These are phyloP conservation scores for Ascochyta viciae-villosae DNA, from an alignment of 2,329 filamentous ascomycete species.

Conservation along the genomic window DNA sequence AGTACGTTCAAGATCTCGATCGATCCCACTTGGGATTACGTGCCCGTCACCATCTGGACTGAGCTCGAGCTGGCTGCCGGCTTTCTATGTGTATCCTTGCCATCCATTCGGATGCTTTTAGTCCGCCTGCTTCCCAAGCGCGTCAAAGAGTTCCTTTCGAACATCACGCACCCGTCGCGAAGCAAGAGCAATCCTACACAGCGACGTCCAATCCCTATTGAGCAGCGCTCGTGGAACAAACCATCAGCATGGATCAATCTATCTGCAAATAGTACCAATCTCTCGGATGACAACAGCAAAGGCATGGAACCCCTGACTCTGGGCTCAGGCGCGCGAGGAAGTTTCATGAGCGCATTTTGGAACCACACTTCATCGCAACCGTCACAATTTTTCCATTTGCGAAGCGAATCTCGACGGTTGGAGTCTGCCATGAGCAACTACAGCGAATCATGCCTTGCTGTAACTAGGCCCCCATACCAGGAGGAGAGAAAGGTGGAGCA, in stretches of 20 bases:
- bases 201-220: background rate
- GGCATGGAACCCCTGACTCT: background rate
- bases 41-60: constrained; percentile 31
- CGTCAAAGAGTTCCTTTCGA: constrained; percentile 5
- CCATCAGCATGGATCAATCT: constrained; percentile 3
- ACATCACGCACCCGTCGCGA: constrained; percentile 3
- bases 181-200: constrained; percentile 6
- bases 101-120: constrained; percentile 26
- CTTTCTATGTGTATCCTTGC: constrained; percentile 25
- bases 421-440: constrained; percentile 23
- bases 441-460: constrained; percentile 9
- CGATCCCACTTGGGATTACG: constrained; percentile 35
- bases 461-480: constrained; percentile 13
- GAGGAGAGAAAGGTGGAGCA: constrained; percentile 3
- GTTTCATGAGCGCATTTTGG: constrained; percentile 18
- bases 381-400: constrained; percentile 6
- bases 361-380: constrained; percentile 8
- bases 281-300: background rate
- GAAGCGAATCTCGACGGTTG: constrained; percentile 6
- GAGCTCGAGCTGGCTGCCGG: constrained; percentile 26
- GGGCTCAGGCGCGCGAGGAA: constrained; percentile 5
- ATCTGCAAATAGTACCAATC: background rate
- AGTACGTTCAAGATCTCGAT: constrained; percentile 27
- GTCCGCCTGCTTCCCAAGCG: constrained; percentile 11
- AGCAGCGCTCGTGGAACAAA: constrained; percentile 2